Evolutionary conservation across 2,329 filamentous ascomycete genomes (phyloP).

Genomic region (Cyanodermella asteris): DNA sequence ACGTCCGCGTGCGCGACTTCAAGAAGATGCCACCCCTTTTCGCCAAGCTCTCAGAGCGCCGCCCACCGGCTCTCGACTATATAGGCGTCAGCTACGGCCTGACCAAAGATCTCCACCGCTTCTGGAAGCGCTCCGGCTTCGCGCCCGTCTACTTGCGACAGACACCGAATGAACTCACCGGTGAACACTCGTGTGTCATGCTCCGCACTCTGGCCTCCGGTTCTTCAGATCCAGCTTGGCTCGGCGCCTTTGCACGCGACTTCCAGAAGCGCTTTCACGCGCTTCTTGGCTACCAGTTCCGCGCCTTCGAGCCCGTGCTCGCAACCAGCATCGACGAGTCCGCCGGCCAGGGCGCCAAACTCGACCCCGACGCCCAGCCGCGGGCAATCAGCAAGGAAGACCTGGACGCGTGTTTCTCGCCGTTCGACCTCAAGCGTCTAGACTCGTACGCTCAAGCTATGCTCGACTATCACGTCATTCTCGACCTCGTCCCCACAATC

Average conservation of each 20-base stretch:
- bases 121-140: constrained; percentile 83
- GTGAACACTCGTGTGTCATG: constrained; percentile 97
- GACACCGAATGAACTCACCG: constrained; percentile 87
- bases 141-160: constrained; percentile 83
- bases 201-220: constrained; percentile 46
- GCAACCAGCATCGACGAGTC: constrained; percentile 79
- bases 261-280: constrained; percentile 88
- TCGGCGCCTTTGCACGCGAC: constrained; percentile 74
- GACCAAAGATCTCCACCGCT: constrained; percentile 70
- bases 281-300: constrained; percentile 82
- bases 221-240: constrained; percentile 52
- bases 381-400: constrained; percentile 47
- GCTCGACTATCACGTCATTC: constrained; percentile 91
- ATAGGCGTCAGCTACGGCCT: constrained; percentile 89
- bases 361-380: constrained; percentile 34
- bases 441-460: constrained; percentile 94
- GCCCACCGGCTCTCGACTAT: constrained; percentile 66
- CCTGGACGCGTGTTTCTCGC: constrained; percentile 58
- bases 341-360: constrained; percentile 47
- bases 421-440: constrained; percentile 84
- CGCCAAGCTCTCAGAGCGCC: constrained; percentile 63
- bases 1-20: constrained; percentile 77
- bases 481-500: constrained; percentile 73
- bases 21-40: constrained; percentile 85
- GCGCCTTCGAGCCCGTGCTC: constrained; percentile 52